Conservation (phyloP, 2,329 filamentous ascomycete species). For the Fusarium heterosporum region DNA sequence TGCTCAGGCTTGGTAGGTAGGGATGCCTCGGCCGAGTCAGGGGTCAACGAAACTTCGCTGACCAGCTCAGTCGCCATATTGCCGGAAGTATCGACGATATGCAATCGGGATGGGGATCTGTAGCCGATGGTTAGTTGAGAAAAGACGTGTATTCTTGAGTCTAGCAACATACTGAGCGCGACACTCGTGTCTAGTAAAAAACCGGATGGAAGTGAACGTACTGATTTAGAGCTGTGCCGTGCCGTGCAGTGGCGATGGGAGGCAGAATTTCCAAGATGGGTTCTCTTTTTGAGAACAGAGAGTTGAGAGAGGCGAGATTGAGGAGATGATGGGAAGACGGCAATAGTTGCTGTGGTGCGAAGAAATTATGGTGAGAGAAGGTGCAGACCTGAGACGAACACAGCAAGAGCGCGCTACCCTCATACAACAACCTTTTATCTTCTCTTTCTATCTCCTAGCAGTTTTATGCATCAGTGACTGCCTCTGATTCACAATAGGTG, state of each 20-base stretch:
- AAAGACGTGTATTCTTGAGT: background rate
- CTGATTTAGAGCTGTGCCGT: background rate
- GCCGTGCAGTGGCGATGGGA: conserved; percentile 1
- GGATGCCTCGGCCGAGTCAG: conserved; percentile 18
- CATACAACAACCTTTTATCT: conserved; percentile 2
- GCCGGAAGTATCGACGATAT: background rate
- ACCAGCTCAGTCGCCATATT: conserved; percentile 34
- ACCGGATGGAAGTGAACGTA: conserved; percentile 2
- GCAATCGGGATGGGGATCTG: background rate
- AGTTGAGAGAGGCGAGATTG: conserved; percentile 12
- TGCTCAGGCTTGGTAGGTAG: conserved; percentile 37
- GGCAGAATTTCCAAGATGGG: conserved; percentile 11
- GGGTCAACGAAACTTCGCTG: conserved; percentile 17
- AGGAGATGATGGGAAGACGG: conserved; percentile 7
- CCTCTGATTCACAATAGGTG: background rate
- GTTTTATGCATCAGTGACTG: conserved; percentile 5
- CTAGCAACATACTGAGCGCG: conserved; percentile 9
- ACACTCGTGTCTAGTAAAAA: background rate
- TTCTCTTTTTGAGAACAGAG: conserved; percentile 11
- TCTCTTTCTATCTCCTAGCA: conserved; percentile 10
- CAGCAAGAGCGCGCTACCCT: conserved; percentile 22
- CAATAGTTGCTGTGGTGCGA: conserved; percentile 4
- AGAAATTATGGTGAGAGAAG: conserved; percentile 18
- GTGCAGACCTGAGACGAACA: conserved; percentile 21
- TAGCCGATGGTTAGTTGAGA: background rate